These are phyloP conservation scores for Pichia sp. DNA, from an alignment of 1,139 yeast genomes.

Conservation along the genomic window DNA sequence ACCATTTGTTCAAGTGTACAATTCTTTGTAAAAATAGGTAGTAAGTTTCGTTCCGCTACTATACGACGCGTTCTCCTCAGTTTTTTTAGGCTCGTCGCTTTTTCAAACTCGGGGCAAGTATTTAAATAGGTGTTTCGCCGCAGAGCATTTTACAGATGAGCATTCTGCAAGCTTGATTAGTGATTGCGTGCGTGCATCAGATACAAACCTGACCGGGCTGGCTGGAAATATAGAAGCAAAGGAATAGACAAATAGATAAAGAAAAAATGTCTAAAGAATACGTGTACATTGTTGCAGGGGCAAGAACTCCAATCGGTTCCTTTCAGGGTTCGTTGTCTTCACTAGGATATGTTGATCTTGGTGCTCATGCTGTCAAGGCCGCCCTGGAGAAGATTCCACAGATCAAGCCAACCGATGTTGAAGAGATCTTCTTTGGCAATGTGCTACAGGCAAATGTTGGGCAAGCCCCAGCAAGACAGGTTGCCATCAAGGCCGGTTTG, in stretches of 20 bases:
- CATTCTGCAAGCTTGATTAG: background rate
- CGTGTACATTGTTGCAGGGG: conserved; percentile 84
- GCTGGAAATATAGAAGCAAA: background rate
- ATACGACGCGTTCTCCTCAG: background rate
- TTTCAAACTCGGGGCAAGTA: background rate
- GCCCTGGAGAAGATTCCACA: conserved; percentile 82
- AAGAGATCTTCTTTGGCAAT: conserved; percentile 89
- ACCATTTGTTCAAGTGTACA: background rate
- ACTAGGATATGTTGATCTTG: conserved; percentile 76
- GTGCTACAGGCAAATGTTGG: conserved; percentile 92
- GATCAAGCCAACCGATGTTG: conserved; percentile 72
- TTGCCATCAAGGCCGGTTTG: conserved; percentile 85
- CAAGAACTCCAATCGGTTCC: conserved; percentile 95
- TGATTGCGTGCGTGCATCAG: too few relatives aligned
- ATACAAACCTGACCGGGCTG: too few relatives aligned
- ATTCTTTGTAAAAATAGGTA: background rate
- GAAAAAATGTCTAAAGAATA: conserved; percentile 34
- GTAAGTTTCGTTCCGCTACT: background rate
- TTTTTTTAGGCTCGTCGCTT: background rate
- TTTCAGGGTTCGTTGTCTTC: conserved; percentile 81
- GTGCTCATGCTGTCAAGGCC: conserved; percentile 86
- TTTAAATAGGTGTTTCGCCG: background rate
- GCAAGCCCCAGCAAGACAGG: conserved; percentile 98
- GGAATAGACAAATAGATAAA: background rate
- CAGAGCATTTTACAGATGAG: background rate